These are phyloP conservation scores for Neonectria faginata DNA, from an alignment of 2,329 filamentous ascomycete genomes.

Conservation along the genomic window DNA sequence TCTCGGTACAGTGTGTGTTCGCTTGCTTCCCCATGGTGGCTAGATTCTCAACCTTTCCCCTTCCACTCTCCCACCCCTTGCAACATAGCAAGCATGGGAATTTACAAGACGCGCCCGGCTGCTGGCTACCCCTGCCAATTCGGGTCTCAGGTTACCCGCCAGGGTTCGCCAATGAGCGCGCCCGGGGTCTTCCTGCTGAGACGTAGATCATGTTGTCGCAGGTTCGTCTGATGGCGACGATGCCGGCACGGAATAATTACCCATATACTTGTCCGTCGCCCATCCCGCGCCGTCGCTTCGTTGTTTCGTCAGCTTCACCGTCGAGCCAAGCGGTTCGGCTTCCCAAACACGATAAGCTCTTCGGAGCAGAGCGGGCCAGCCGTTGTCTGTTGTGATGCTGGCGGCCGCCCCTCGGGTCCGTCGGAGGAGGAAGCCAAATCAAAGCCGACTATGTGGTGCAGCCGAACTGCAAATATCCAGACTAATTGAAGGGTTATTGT, in stretches of 20 bases:
- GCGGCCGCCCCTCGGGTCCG: conserved; percentile 3
- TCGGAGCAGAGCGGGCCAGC: conserved; percentile 9
- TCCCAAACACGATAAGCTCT: conserved; percentile 22
- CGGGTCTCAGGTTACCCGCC: conserved; percentile 45
- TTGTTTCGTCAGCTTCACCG: neutral
- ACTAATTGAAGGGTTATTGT: conserved; percentile 1
- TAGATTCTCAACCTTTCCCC: conserved; percentile 13
- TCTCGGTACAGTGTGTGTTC: conserved; percentile 24
- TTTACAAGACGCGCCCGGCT: conserved; percentile 39
- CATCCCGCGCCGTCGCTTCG: neutral
- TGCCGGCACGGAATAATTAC: conserved; percentile 30
- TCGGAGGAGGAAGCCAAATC: neutral
- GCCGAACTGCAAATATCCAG: conserved; percentile 6
- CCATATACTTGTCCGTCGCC: conserved; percentile 17
- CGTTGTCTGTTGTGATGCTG: neutral
- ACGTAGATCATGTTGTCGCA: conserved; percentile 40
- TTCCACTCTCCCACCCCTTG: conserved; percentile 28
- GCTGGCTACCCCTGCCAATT: conserved; percentile 32
- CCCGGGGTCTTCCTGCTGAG: conserved; percentile 37
- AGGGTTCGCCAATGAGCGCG: conserved; percentile 27
- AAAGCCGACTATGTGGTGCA: conserved; percentile 21
- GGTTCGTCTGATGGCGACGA: conserved; percentile 37
- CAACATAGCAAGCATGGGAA: conserved; percentile 38
- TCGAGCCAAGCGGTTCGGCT: neutral
- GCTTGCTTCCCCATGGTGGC: conserved; percentile 9